phyloP scores from a whole-genome alignment of 202 grass and related monocot species.

The Digitaria exilis region DNA sequence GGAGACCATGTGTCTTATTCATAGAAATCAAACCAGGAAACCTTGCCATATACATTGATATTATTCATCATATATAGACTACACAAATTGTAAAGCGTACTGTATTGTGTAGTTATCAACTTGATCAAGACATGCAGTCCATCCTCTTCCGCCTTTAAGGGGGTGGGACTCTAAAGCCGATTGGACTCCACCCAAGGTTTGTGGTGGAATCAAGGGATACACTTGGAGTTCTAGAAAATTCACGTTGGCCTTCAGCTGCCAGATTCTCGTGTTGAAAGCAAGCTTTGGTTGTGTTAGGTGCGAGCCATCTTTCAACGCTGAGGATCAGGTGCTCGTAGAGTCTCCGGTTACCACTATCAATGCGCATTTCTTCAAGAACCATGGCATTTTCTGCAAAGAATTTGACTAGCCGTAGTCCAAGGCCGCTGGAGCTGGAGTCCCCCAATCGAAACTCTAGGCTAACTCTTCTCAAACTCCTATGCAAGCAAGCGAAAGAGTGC shows the following conservation, averaged over 20 bases:
- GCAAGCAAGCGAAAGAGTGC: not conserved
- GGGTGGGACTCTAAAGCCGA: not conserved
- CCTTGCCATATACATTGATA: not conserved
- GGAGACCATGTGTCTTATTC: not conserved
- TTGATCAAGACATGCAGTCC: not conserved
- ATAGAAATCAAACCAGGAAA: not conserved
- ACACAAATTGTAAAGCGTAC: not conserved
- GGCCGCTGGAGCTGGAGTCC: not conserved
- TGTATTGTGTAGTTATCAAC: not conserved
- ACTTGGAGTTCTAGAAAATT: not conserved
- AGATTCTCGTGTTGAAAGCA: too few species aligned
- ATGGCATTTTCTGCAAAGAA: not conserved
- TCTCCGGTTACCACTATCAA: conserved; percentile 2
- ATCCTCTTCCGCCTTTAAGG: not conserved
- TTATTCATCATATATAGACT: not conserved
- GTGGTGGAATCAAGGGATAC: not conserved
- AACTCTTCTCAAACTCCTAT: not conserved
- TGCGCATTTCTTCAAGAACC: conserved; percentile 15
- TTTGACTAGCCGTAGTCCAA: not conserved
- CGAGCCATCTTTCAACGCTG: not conserved
- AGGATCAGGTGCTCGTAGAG: not conserved
- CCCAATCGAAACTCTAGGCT: not conserved
- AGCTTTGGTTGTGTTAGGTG: too few species aligned
- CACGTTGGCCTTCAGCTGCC: not conserved
- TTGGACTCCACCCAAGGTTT: not conserved